Evolutionary conservation across 495 filamentous ascomycete species (phyloP), one percentile per base, ranked within the genome.

Genomic region (Halenospora varia): DNA sequence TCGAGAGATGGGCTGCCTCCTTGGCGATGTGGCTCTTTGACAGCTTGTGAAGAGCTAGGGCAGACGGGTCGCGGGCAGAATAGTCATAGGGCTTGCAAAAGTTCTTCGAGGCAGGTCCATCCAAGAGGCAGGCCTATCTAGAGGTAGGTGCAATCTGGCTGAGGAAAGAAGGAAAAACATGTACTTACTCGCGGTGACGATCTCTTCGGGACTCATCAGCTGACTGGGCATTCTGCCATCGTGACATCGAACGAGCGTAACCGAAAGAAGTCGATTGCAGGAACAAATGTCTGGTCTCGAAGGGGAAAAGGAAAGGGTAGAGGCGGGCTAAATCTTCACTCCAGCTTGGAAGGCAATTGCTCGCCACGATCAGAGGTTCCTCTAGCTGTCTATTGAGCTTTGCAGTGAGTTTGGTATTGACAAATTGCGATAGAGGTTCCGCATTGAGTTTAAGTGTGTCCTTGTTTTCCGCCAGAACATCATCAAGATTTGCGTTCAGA

Each of bases 371-470:
- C 42, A 99, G 75, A n/a, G 94, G 94, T 73, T 99, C 94, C 69
- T 99, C 94, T 40, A 99, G 73, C 67, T 99, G 94, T 25, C 94
- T 85, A 64, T 99, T 99, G 42, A 99, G 80, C 72, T 99, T 99
- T n/a, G 94, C 94, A 1, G 94, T 99, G 48, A 99, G 81, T 72
- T 99, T 99, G 0, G 93, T 96, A 65, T 99, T 99, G 71, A 99
- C 94, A 65, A 99, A 97, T 63, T 97, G 95, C 10, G 93, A 86
- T 41, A 96, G 68, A 4, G 93, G 89, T 71, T 97, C 94, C 17
- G 78, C 74, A 41, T 86, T 90, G 46, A 96, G 73, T 51, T 80
- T 84, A 41, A 86, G 69, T 2, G 77, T 73, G 47, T 87, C 86
- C 64, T 88, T 87, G 63, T 90, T 88, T 48, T 95, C 92, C n/a